phyloP scores from a whole-genome alignment of 352 stramenopile species.

The Globisporangium apiculatum region DNA sequence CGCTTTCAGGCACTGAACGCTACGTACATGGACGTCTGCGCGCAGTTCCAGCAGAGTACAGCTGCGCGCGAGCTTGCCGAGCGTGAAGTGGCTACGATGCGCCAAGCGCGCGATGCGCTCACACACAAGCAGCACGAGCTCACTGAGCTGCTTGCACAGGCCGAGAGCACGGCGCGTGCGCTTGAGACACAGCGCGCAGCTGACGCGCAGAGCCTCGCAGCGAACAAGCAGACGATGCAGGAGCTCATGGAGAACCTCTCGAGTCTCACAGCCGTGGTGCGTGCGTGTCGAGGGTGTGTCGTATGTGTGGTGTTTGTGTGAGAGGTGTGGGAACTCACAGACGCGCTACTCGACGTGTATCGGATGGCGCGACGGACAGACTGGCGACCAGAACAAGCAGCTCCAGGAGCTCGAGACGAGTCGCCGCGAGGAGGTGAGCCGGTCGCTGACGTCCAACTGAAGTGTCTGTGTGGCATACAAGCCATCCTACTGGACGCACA shows the following conservation, averaged over 20 bases:
- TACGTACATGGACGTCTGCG: constrained; percentile 54
- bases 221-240: constrained; percentile 52
- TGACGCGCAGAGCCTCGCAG: constrained; percentile 25
- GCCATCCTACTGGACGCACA: background rate
- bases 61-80: constrained; percentile 20
- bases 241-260: constrained; percentile 60
- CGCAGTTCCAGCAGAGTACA: constrained; percentile 28
- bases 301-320: background rate
- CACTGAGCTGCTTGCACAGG: constrained; percentile 14
- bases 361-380: constrained; percentile 15
- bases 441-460: too few relatives aligned
- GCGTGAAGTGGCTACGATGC: constrained; percentile 15
- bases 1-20: constrained; percentile 58
- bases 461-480: background rate
- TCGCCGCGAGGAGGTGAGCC: constrained; percentile 31
- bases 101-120: constrained; percentile 10
- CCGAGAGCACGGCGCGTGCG: constrained; percentile 19
- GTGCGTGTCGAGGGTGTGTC: constrained; percentile 3
- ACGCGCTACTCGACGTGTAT: background rate
- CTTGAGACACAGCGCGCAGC: constrained; percentile 19
- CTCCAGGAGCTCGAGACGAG: constrained; percentile 47
- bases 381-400: constrained; percentile 55
- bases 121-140: constrained; percentile 26
- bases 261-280: constrained; percentile 51
- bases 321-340: background rate